Conservation (phyloP, 2,329 filamentous ascomycete species). For the Aspergillus quadricinctus region DNA sequence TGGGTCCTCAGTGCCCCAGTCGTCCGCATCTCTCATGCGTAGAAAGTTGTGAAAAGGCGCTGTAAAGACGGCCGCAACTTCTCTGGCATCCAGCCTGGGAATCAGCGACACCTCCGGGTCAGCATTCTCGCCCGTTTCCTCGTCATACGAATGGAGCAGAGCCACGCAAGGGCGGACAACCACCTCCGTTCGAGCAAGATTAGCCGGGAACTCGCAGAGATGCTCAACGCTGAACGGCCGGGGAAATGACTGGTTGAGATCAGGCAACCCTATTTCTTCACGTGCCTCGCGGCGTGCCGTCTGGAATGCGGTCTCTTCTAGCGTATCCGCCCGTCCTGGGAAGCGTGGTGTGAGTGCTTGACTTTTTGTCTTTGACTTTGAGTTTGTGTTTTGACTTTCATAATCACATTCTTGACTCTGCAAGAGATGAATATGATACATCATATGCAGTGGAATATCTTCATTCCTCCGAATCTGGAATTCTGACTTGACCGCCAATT, state of each 20-base stretch:
- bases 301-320: conserved; percentile 60
- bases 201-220: conserved; percentile 76
- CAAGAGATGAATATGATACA: not conserved
- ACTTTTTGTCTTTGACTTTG: not conserved
- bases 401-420: not conserved
- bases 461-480: not conserved
- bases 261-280: conserved; percentile 87
- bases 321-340: conserved; percentile 48
- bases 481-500: not conserved
- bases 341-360: not conserved
- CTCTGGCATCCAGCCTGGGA: conserved; percentile 77
- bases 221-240: conserved; percentile 79
- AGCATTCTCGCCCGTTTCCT: conserved; percentile 37
- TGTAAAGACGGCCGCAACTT: conserved; percentile 91
- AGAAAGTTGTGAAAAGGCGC: conserved; percentile 85
- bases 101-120: conserved; percentile 67
- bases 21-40: conserved; percentile 53
- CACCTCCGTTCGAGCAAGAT: conserved; percentile 67
- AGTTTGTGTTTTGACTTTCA: not conserved
- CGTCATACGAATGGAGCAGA: conserved; percentile 64
- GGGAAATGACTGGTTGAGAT: conserved; percentile 65
- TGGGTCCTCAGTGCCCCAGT: conserved; percentile 30
- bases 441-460: not conserved
- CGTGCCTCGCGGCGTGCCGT: conserved; percentile 85
- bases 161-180: conserved; percentile 73